Evolutionary conservation across 169 alveolate genomes (phyloP).

Genomic region (Plasmodium fragile): DNA sequence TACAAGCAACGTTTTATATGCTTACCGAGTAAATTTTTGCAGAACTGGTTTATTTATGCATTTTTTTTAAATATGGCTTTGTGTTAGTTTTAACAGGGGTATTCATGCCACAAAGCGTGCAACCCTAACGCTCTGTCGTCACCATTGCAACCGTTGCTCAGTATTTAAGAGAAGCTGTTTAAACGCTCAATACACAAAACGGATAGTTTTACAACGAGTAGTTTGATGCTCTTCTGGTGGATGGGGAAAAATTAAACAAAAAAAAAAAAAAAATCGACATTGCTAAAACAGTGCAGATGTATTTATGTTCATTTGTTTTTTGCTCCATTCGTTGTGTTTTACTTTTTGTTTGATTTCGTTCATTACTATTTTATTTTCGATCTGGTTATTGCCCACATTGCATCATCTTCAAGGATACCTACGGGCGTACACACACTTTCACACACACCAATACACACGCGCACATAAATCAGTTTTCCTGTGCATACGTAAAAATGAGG

Average conservation of each 20-base stretch:
- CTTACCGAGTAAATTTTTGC: background rate
- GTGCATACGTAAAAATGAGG: constrained; percentile 9
- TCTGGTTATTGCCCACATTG: background rate
- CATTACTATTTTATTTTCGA: background rate
- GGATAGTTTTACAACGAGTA: background rate
- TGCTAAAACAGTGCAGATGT: background rate
- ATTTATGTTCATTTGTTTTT: background rate
- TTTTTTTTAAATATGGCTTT: background rate
- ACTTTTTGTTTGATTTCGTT: background rate
- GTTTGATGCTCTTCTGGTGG: background rate
- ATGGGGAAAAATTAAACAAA: background rate
- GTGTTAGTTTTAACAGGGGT: background rate
- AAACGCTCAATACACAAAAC: background rate
- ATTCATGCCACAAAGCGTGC: background rate
- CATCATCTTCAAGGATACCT: background rate
- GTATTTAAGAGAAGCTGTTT: background rate
- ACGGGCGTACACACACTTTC: background rate
- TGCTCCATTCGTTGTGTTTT: background rate
- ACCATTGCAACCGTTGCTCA: background rate
- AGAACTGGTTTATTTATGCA: background rate
- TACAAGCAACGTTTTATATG: background rate
- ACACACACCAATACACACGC: background rate
- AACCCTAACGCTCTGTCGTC: background rate
- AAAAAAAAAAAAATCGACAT: background rate
- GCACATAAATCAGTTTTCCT: background rate